phyloP scores from a whole-genome alignment of 78 protist genomes.

The Cavenderia fasciculata region DNA sequence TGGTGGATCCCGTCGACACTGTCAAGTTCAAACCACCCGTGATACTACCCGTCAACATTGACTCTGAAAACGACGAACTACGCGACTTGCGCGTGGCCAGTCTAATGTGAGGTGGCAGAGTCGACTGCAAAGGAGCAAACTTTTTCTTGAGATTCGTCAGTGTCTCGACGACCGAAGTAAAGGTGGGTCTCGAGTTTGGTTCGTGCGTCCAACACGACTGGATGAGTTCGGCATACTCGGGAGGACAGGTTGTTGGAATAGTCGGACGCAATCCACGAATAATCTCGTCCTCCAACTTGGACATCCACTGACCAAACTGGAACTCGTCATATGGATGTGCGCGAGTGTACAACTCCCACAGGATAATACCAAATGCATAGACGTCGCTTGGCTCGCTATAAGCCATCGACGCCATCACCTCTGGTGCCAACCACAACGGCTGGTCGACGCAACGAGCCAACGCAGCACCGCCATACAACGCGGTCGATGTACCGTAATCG shows the following conservation, averaged over 20 bases:
- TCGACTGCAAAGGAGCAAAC: slow-evolving; percentile 33
- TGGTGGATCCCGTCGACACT: no score
- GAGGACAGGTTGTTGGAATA: slow-evolving; percentile 62
- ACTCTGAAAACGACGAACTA: slow-evolving; percentile 50
- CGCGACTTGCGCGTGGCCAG: slow-evolving; percentile 45
- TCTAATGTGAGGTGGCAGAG: slow-evolving; percentile 50
- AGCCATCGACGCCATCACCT: slow-evolving; percentile 43
- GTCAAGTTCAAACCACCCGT: no score
- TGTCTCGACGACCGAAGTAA: slow-evolving; percentile 50
- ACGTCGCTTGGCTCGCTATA: slow-evolving; percentile 73
- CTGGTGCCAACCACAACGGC: slow-evolving; percentile 81
- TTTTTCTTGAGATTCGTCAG: slow-evolving; percentile 41
- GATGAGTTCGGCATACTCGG: slow-evolving; percentile 52
- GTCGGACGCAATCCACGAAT: slow-evolving; percentile 76
- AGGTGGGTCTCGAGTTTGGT: slow-evolving; percentile 72
- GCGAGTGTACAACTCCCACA: slow-evolving; percentile 78
- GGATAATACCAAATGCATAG: slow-evolving; percentile 78
- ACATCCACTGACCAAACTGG: slow-evolving; percentile 78
- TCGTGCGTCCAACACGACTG: slow-evolving; percentile 77
- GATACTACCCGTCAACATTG: slow-evolving; percentile 17
- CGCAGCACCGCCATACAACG: slow-evolving; percentile 63
- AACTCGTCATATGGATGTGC: slow-evolving; percentile 77
- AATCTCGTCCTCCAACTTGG: slow-evolving; percentile 73
- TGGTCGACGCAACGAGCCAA: slow-evolving; percentile 71
- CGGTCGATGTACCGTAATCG: slow-evolving; percentile 62